Base-by-base conservation (phyloP, 371 early-diverging fungal genomes). In the Lichtheimia ramosa region DNA sequence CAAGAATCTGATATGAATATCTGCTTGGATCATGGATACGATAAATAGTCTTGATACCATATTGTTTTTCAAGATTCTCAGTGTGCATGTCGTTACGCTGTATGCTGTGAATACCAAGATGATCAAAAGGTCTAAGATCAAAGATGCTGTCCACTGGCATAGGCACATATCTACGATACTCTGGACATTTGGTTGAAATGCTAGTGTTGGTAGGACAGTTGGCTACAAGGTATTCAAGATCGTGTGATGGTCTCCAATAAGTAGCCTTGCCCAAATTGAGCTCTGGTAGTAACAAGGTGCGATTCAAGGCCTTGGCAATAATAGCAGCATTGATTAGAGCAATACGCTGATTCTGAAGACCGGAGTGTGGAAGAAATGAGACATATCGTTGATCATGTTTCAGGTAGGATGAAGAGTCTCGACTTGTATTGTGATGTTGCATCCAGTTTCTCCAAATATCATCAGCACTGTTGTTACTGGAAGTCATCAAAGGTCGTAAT, bases 331-430 rank as follows among this genome's bases (percentile, higher is more conserved):
- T 86, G 54, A 82, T 76, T 34, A 84, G 71, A 7, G 77, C 70
- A 23, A 82, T 70, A 5, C 81, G 76, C 61, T 87, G 87, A 43
- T 84, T 85, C 51, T 83, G 80, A 42, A 85, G 72, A 13, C 87
- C 87, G 15, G 82, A 83, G 62, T 87, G 87, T 20, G 87, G 87
- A 15, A 83, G 55, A 63, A 73, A 87, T 1, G 82, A 73, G 4
- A 87, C 52, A 41, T 69, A 87, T 27, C 75, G 76, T 21, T 41
- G 46, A 41, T 55, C 24, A 14, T 12, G 24, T 24, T 24, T n/a
- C 41, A 8, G 40, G 10, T 28, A 1, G 4, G 28, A 25, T 51
- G 18, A 5, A 1, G 16, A 41, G 53, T 53, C 53, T n/a, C 53
- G 53, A 51, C 51, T 51, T 34, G 34, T 34, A 34, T 34, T 34